Evolutionary conservation across 2,329 filamentous ascomycete species (phyloP).

Genomic region (Colletotrichum siamense): DNA sequence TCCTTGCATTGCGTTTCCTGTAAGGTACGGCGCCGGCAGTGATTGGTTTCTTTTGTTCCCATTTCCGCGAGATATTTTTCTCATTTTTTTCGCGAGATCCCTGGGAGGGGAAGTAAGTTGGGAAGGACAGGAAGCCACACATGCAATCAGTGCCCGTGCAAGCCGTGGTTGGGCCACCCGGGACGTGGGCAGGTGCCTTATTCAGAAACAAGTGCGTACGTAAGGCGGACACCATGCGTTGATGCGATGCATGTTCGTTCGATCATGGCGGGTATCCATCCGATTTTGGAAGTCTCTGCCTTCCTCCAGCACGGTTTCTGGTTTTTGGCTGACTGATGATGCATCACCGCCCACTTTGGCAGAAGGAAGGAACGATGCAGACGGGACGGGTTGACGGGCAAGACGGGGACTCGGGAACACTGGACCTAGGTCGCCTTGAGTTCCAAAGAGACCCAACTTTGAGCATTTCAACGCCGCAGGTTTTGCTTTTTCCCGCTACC

Average conservation of each 20-base stretch:
- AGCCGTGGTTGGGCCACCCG: neutral
- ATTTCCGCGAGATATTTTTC: neutral
- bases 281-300: neutral
- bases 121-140: neutral
- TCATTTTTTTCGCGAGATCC: neutral
- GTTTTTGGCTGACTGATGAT: neutral
- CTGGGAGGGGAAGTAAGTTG: neutral
- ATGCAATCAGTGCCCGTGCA: neutral
- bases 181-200: constrained; percentile 3
- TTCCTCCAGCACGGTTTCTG: neutral
- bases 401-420: neutral
- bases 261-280: constrained; percentile 1
- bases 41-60: neutral
- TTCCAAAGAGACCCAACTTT: neutral
- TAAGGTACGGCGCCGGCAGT: neutral
- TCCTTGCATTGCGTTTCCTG: constrained; percentile 19
- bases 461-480: neutral
- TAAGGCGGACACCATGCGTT: neutral
- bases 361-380: neutral
- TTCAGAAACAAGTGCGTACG: constrained; percentile 14
- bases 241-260: constrained; percentile 13
- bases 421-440: neutral
- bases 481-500: constrained; percentile 13
- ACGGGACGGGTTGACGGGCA: neutral
- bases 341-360: constrained; percentile 4